Evolutionary conservation across 2,329 filamentous ascomycete species (phyloP).

Genomic region (Fusarium sp.): DNA sequence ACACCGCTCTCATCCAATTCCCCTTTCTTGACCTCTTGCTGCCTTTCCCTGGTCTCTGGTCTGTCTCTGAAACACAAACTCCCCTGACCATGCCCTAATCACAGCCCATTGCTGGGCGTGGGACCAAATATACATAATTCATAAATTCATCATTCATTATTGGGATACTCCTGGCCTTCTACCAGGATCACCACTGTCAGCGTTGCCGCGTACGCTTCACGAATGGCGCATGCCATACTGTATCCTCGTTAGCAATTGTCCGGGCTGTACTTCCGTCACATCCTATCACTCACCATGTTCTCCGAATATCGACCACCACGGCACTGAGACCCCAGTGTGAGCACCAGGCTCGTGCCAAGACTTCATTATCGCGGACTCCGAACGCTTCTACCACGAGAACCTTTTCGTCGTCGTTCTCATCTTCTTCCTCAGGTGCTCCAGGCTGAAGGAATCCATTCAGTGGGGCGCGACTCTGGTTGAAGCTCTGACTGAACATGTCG

Average conservation of each 20-base stretch:
- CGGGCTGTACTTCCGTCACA: background rate
- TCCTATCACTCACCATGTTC: constrained; percentile 67
- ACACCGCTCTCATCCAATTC: constrained; percentile 18
- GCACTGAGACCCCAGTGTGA: constrained; percentile 79
- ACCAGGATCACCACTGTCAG: constrained; percentile 78
- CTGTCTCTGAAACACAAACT: constrained; percentile 16
- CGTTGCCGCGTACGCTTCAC: constrained; percentile 80
- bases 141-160: constrained; percentile 53
- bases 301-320: constrained; percentile 74
- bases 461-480: constrained; percentile 28
- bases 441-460: constrained; percentile 33
- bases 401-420: constrained; percentile 67
- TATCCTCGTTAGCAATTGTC: constrained; percentile 19
- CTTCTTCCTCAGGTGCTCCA: constrained; percentile 46
- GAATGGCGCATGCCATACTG: constrained; percentile 77
- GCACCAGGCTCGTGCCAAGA: constrained; percentile 81
- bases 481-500: constrained; percentile 41
- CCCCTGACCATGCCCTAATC: constrained; percentile 12
- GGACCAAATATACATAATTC: constrained; percentile 36
- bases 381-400: constrained; percentile 79
- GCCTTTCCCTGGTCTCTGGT: constrained; percentile 9
- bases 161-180: constrained; percentile 59
- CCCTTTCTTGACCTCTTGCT: background rate
- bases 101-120: constrained; percentile 12
- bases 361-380: constrained; percentile 79